Evolutionary conservation across 1,139 yeast genomes (phyloP).

Genomic region (Geotrichum bryndzae): DNA sequence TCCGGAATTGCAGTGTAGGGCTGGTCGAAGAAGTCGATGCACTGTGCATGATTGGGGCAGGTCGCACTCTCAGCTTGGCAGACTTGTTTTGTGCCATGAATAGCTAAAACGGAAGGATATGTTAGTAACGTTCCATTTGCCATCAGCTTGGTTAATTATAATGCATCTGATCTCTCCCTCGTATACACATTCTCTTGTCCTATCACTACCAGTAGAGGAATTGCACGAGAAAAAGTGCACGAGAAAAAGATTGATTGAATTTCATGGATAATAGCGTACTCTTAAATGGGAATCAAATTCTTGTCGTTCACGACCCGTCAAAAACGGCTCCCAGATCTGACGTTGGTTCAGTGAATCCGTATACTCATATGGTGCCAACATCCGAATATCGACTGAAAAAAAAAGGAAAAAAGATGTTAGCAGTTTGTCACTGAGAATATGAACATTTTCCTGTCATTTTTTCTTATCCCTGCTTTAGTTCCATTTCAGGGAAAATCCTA

Average conservation of each 20-base stretch:
- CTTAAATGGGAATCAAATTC: slow-evolving; percentile 32
- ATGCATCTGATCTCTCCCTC: neutral
- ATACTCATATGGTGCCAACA: slow-evolving; percentile 31
- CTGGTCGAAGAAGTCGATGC: neutral
- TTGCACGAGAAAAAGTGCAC: neutral
- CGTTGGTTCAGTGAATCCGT: slow-evolving; percentile 33
- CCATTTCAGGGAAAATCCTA: neutral
- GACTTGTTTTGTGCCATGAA: slow-evolving; percentile 30
- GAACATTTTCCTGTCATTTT: neutral
- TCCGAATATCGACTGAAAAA: slow-evolving; percentile 7
- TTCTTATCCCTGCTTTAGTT: neutral
- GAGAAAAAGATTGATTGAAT: neutral
- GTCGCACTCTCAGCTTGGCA: slow-evolving; percentile 29
- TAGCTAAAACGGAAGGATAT: slow-evolving; percentile 10
- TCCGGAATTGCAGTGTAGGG: slow-evolving; percentile 7
- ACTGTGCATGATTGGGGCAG: slow-evolving; percentile 23
- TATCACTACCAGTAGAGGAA: no score
- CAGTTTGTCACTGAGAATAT: neutral
- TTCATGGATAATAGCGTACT: slow-evolving; percentile 1
- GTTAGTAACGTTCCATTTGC: neutral
- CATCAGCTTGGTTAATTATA: neutral
- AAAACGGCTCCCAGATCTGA: slow-evolving; percentile 33
- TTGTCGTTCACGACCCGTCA: slow-evolving; percentile 32
- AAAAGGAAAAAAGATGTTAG: neutral
- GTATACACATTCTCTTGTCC: neutral